phyloP scores from a whole-genome alignment of 2,329 filamentous ascomycete genomes.

The Ceratocystiopsis sp. region DNA sequence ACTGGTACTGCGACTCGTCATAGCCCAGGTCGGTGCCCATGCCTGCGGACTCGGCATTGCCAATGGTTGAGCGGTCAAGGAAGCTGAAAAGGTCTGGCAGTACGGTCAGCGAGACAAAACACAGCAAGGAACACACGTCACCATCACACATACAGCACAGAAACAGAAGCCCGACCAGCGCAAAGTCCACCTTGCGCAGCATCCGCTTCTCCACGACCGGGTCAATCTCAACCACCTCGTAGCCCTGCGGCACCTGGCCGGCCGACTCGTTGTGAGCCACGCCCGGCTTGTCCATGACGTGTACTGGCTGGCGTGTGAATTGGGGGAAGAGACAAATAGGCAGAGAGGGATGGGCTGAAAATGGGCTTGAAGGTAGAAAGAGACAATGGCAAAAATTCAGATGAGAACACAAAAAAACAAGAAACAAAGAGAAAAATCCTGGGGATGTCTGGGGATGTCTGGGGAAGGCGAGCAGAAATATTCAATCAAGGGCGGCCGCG shows the following conservation, averaged over 20 bases:
- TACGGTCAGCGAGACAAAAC: not conserved
- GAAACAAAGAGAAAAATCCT: too few species aligned
- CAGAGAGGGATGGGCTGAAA: too few species aligned
- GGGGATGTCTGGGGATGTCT: too few species aligned
- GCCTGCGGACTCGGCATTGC: constrained; percentile 12
- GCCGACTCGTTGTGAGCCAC: too few species aligned
- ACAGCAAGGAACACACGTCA: not conserved
- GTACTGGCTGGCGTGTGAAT: too few species aligned
- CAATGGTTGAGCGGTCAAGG: constrained; percentile 13
- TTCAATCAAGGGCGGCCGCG: too few species aligned
- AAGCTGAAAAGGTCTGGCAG: constrained; percentile 11
- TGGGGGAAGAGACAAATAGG: too few species aligned
- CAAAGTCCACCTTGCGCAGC: constrained; percentile 18
- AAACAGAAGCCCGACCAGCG: constrained; percentile 17
- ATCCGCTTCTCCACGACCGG: constrained; percentile 16
- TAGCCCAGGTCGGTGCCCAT: constrained; percentile 18
- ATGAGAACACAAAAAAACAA: too few species aligned
- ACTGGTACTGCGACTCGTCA: constrained; percentile 22
- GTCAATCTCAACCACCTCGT: constrained; percentile 11
- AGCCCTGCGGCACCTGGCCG: not conserved
- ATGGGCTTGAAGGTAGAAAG: too few species aligned
- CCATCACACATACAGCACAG: constrained; percentile 12
- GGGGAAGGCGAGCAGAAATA: too few species aligned
- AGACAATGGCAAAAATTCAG: too few species aligned
- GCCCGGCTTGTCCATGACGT: too few species aligned